Conservation (phyloP, 2,329 filamentous ascomycete genomes). For the Aspergillus versicolor region DNA sequence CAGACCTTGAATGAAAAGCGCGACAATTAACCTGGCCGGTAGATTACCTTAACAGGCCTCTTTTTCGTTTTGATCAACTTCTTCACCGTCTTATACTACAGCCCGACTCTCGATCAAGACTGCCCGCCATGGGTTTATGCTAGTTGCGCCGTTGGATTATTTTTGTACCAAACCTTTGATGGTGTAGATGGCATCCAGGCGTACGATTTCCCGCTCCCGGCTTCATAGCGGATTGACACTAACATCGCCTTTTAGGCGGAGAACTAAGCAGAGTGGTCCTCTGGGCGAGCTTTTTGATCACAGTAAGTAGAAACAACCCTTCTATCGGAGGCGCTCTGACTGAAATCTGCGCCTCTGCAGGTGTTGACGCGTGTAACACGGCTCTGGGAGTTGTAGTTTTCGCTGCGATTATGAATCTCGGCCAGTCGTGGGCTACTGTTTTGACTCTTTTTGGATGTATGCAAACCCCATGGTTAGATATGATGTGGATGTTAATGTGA, state of each 20-base stretch:
- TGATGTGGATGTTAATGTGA: neutral
- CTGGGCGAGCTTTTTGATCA: constrained; percentile 97
- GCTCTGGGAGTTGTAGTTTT: constrained; percentile 92
- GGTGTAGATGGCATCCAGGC: constrained; percentile 94
- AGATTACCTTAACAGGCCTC: constrained; percentile 89
- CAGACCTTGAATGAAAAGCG: neutral
- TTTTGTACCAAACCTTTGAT: constrained; percentile 97
- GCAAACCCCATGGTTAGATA: constrained; percentile 27
- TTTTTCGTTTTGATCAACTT: constrained; percentile 86
- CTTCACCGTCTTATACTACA: constrained; percentile 91
- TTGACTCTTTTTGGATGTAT: constrained; percentile 77
- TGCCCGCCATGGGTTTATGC: constrained; percentile 95
- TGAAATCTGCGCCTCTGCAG: constrained; percentile 29
- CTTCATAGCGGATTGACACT: constrained; percentile 9
- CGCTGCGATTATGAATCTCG: constrained; percentile 86
- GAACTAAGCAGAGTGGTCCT: constrained; percentile 88
- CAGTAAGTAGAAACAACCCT: constrained; percentile 50
- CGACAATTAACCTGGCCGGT: constrained; percentile 18
- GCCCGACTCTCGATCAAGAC: constrained; percentile 87
- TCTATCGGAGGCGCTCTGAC: neutral
- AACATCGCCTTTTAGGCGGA: constrained; percentile 54
- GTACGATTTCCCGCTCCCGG: constrained; percentile 50
- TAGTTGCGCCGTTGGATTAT: constrained; percentile 83
- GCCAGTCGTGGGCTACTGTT: constrained; percentile 87
- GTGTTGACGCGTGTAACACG: constrained; percentile 93